Conservation (phyloP, 306 rosid genomes). For the Phaseolus lunatus region DNA sequence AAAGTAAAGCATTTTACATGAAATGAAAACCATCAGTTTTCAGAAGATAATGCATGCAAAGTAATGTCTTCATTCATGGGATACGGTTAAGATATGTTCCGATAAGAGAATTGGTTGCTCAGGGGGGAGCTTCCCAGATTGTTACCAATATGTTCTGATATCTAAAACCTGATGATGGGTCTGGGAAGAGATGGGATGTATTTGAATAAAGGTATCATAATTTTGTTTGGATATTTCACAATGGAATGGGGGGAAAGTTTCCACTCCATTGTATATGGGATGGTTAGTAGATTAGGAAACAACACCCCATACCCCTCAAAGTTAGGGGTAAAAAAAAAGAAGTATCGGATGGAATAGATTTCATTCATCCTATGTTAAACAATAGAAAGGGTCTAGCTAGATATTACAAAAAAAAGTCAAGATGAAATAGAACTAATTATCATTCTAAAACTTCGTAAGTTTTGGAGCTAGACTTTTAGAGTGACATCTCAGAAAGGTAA, state of each 20-base stretch:
- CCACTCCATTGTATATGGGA: not conserved
- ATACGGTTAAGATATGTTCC: constrained; percentile 1
- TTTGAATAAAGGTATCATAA: not conserved
- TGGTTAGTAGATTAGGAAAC: constrained; percentile 9
- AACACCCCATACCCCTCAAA: not conserved
- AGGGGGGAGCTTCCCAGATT: constrained; percentile 19
- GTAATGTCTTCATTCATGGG: not conserved
- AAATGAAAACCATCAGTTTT: constrained; percentile 38
- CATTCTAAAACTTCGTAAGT: constrained; percentile 28
- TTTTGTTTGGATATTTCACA: not conserved
- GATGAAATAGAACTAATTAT: constrained; percentile 29
- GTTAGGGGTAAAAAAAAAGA: not conserved
- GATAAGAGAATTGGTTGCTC: not conserved
- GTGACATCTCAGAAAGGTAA: not conserved
- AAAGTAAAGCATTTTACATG: constrained; percentile 20
- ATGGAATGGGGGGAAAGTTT: not conserved
- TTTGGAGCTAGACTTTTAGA: constrained; percentile 30
- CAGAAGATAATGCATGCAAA: constrained; percentile 44
- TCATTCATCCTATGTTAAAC: not conserved
- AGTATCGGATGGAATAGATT: not conserved
- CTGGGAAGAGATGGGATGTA: not conserved
- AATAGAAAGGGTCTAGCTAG: constrained; percentile 8
- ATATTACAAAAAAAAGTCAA: constrained; percentile 15
- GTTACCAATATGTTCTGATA: constrained; percentile 20
- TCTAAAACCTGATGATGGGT: not conserved